Conservation (phyloP, 23 red algal genomes). For the Agarophyton chilense region DNA sequence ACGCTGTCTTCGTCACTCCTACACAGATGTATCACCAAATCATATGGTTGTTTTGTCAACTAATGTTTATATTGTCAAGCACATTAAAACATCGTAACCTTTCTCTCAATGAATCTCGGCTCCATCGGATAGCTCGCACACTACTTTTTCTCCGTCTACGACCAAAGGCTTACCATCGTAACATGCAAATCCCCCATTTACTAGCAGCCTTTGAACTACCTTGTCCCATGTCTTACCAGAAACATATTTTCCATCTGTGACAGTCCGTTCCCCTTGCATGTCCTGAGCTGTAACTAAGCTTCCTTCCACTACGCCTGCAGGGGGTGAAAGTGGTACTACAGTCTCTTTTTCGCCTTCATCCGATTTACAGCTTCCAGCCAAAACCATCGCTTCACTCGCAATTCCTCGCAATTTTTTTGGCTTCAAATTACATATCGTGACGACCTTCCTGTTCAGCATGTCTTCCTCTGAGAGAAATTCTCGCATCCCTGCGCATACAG, state of each 20-base stretch:
- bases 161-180: conserved; percentile 46
- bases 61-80: conserved; percentile 17
- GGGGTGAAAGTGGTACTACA: conserved; percentile 45
- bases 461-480: conserved; percentile 63
- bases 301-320: conserved; percentile 13
- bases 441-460: conserved; percentile 53
- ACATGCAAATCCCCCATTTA: conserved; percentile 38
- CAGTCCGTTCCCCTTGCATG: conserved; percentile 54
- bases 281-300: conserved; percentile 3
- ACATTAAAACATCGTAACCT: conserved; percentile 5
- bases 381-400: conserved; percentile 69
- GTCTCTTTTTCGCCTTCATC: conserved; percentile 52
- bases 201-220: conserved; percentile 50
- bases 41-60: not conserved
- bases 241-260: conserved; percentile 62
- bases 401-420: conserved; percentile 72
- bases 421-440: conserved; percentile 82
- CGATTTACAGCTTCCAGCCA: conserved; percentile 56
- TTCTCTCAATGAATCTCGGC: conserved; percentile 71
- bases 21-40: not conserved
- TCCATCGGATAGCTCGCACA: conserved; percentile 63
- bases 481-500: conserved; percentile 77
- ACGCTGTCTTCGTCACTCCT: not conserved
- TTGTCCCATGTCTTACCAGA: conserved; percentile 78
- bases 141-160: conserved; percentile 17